Evolutionary conservation across 2,329 filamentous ascomycete genomes (phyloP), one percentile per base, ranked within the genome.

Genomic region (Fusarium musae): DNA sequence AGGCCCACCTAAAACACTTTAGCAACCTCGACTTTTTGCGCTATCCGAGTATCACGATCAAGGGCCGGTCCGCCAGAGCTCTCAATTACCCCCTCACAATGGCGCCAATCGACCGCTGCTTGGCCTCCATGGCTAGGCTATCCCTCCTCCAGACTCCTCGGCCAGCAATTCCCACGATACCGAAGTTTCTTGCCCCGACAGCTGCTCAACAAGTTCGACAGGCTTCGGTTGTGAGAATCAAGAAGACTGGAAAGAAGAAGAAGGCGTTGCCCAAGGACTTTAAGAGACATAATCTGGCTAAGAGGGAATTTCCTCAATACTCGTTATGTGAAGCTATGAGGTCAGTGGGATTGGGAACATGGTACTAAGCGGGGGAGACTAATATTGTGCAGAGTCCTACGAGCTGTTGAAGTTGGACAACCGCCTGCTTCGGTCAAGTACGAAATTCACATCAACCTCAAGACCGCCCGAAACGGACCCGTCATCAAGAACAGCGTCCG

Each of bases 281-380:
- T 70, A 90, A 89, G 72, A 88, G 90, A 37, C 95, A 91, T 80
- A 88, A 90, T 73, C 82, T 96, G 72, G 88, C 88, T 70, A 85
- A 90, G 73, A 88, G 90, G 47, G 87, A 94, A 40, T 84, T 84
- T 43, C 83, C 83, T 2, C 92, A 93, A 78, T 97, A 93, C 79
- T 90, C 94, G 2, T 87, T 99, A 37, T 93, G 94, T 75, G 96
- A 99, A 85, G 97, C 96, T 21, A 96, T 99, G 90, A 90, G 95
- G 94, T 94, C 84, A 65, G 87, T 67, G n/a, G 10, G 10, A 49
- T 37, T 11, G 30, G 43, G 17, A 26, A 16, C 36, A 32, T 13
- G 42, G 58, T 10, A 30, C n/a, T 9, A 36, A 47, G 26, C 11
- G 15, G 15, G 11, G 30, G 42, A 62, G 30, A 50, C 66, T 67